Evolutionary conservation across 129 eudicot genomes (phyloP).

Genomic region (Lactuca saligna): DNA sequence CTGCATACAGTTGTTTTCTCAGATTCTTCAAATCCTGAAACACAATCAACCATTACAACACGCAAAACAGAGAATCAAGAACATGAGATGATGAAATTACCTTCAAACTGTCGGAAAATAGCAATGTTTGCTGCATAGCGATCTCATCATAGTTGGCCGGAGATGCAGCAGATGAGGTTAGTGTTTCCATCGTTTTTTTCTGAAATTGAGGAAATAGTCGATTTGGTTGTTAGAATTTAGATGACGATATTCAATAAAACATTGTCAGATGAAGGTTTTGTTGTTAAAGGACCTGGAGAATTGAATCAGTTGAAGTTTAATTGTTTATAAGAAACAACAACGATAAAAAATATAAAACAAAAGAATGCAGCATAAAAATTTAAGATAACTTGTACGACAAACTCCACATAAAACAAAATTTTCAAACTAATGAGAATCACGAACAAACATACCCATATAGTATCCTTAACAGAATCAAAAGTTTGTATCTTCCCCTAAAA

Average conservation of each 20-base stretch:
- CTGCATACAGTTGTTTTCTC: constrained; percentile 76
- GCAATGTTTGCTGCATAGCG: constrained; percentile 82
- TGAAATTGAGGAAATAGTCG: constrained; percentile 2
- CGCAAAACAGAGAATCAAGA: neutral
- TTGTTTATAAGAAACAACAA: constrained; percentile 6
- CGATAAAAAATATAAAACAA: constrained; percentile 16
- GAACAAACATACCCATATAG: constrained; percentile 19
- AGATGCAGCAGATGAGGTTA: constrained; percentile 47
- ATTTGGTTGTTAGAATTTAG: neutral
- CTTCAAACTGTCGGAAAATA: constrained; percentile 80
- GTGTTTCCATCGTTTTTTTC: constrained; percentile 42
- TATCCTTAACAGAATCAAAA: constrained; percentile 25
- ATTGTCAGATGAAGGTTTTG: neutral
- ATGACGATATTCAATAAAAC: neutral
- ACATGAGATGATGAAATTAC: constrained; percentile 31
- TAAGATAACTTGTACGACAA: constrained; percentile 11
- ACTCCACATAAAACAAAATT: constrained; percentile 15
- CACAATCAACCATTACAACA: neutral
- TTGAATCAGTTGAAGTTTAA: constrained; percentile 12
- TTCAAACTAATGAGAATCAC: neutral
- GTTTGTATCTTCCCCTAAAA: constrained; percentile 5
- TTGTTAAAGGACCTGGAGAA: constrained; percentile 9
- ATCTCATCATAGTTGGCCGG: constrained; percentile 76
- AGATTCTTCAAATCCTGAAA: constrained; percentile 87
- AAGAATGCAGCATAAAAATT: constrained; percentile 11